Base-by-base conservation (phyloP, 192 early-diverging fungal species). In the Phlyctochytrium planicorne region DNA sequence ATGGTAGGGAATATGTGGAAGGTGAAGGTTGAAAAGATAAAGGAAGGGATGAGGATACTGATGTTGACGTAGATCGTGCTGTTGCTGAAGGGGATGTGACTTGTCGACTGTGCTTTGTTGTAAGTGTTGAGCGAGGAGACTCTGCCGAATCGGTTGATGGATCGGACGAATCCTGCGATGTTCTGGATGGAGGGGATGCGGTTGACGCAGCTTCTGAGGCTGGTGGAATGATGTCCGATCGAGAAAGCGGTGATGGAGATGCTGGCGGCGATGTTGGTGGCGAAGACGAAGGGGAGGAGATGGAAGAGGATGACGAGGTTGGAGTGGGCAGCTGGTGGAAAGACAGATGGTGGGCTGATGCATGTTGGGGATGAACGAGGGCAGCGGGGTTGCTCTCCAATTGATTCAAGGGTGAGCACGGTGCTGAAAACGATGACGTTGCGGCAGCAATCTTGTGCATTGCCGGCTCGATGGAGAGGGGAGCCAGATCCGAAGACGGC, bases 261-360 rank as follows among this genome's bases (percentile, higher is more conserved):
- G 55, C 12, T 57, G 55, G 10, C 24, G 55, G 55, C 24, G 55
- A 27, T 27, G 55, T 6, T 57, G 55, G 55, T 57, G 55, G 55
- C 24, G 20, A 25, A 6, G 55, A 10, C 24, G 55, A 6, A 20
- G 40, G 40, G 40, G 6, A 6, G 40, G 20, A 20, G 40, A 14
- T 6, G 40, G 40, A 20, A 14, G 40, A 20, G 20, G 20, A 20
- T 47, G 40, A 20, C 20, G 40, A 6, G 40, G 10, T 6, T 47
- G 40, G 10, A 20, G 40, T 6, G 6, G 40, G 40, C 10, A 47
- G 40, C 10, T 47, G 40, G 20, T 47, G 40, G 40, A 6, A 20
- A 20, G 40, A 47, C 10, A 6, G 40, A 20, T 14, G 40, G 40
- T 6, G 40, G 40, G 40, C 20, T n/a, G n/a, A n/a, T n/a, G n/a